Evolutionary conservation across 169 alveolate species (phyloP), one percentile per base, ranked within the genome.

Genomic region (Eimeria nieschulzi): DNA sequence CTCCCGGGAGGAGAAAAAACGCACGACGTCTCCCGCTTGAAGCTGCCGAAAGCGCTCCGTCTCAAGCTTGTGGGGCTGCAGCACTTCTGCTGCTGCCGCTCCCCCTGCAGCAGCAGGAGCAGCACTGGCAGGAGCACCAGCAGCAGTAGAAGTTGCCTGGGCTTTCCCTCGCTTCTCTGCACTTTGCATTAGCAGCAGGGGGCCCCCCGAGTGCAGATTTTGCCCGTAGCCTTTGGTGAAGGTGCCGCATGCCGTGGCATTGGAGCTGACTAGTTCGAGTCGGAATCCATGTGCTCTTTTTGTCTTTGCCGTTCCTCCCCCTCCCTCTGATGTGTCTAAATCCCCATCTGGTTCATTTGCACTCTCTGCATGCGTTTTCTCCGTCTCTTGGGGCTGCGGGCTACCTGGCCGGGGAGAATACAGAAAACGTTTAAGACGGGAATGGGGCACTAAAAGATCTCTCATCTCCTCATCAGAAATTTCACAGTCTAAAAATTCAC

Each of bases 151-250:
- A 68, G 78, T 17, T 9, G 53, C 3, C 9, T 12, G 53, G 0
- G 53, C 9, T 12, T 10, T 25, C 46, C 21, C 46, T 3, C 46
- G 46, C 46, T 3, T 33, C 6, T 39, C 23, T 51, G 53, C 59
- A 9, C 19, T 59, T 21, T 19, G 55, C 26, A 78, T 33, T 25
- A 88, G 83, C 25, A 88, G 93, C 46, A 88, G 83, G 39, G 93
- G 93, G 33, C 93, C 93, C 64, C 87, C 93, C 0, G 76, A 55
- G 72, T 76, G 61, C 72, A 75, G 88, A 91, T 91, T 85, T 80
- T 87, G 93, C 7, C 94, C 91, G 94, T 96, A 96, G 55, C 96
- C 93, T 82, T 94, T 96, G 10, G 97, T 95, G 87, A 96, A 94
- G 73, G 97, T 95, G 87, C 95, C 95, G 54, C 96, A 93, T 15